Evolutionary conservation across 371 early-diverging fungal species (phyloP), one percentile per base, ranked within the genome.

Genomic region (Sporodiniella umbellata): DNA sequence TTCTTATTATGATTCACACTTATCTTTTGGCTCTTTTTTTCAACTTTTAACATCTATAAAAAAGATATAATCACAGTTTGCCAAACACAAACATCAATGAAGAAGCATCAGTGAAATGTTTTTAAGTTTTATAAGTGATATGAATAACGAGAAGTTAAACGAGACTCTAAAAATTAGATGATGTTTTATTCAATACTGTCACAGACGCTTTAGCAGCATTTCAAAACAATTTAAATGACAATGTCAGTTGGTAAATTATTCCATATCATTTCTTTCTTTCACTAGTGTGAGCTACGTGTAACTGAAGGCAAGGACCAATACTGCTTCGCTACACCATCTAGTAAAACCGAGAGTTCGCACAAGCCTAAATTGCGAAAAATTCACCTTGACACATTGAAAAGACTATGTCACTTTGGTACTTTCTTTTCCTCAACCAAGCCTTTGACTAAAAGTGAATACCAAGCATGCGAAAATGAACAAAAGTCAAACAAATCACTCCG

Each of bases 371-470:
- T 48, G 49, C 37, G 49, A 48, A 48, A 17, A 39, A 8, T 37
- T 19, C 49, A 48, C 37, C 8, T 48, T 52, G 8, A 11, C 12
- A 25, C 18, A 7, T 30, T 35, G 35, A 50, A n/a, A 30, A 25
- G 40, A 45, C 8, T 53, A 33, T 53, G 33, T 40, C 53, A 53
- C 46, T 53, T 53, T 53, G 53, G 53, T 14, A 48, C 49, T 14
- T 48, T 40, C 12, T 48, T 48, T 37, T 48, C 37, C 15, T 23
- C 4, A 48, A 39, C 15, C 26, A 24, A 23, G 37, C 24, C 45
- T 30, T 17, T 23, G 24, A 48, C 49, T 21, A 26, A 21, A 11
- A 28, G 21, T 26, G 39, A 53, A 53, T 46, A 53, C 23, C 11
- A 12, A 39, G 31, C 39, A 38, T 53, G 28, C 30, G 39, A 30